phyloP scores from a whole-genome alignment of 2,329 filamentous ascomycete genomes.

The Uncinocarpus reesii region DNA sequence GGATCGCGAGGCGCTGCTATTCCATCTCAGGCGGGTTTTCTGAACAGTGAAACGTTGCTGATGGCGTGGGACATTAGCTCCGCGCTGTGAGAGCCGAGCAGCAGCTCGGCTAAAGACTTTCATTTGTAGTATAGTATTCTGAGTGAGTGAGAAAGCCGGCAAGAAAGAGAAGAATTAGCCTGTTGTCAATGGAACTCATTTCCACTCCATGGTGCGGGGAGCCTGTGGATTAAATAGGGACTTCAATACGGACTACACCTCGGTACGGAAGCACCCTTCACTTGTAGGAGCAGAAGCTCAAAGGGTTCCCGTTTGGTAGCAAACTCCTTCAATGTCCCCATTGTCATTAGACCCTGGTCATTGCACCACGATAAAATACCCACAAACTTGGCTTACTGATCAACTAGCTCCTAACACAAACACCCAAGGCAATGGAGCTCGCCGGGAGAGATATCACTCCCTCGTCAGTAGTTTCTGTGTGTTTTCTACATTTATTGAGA shows the following conservation, averaged over 20 bases:
- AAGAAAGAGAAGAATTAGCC: not conserved
- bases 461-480: too few species aligned
- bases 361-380: too few species aligned
- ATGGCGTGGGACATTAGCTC: conserved; percentile 1
- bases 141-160: not conserved
- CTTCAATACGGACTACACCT: not conserved
- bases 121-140: conserved; percentile 18
- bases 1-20: conserved; percentile 9
- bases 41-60: not conserved
- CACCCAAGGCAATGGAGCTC: too few species aligned
- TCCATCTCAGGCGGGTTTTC: conserved; percentile 12
- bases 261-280: not conserved
- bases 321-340: too few species aligned
- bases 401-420: too few species aligned
- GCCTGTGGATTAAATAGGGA: conserved; percentile 1
- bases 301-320: too few species aligned
- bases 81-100: conserved; percentile 11
- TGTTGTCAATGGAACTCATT: not conserved
- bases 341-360: too few species aligned
- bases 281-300: not conserved
- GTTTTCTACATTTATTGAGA: too few species aligned
- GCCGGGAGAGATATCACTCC: too few species aligned
- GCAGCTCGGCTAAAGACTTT: conserved; percentile 11
- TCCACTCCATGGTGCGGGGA: not conserved
- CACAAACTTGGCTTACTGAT: too few species aligned